phyloP scores from a whole-genome alignment of 768 basidiomycete species.

The Mycena galericulata region DNA sequence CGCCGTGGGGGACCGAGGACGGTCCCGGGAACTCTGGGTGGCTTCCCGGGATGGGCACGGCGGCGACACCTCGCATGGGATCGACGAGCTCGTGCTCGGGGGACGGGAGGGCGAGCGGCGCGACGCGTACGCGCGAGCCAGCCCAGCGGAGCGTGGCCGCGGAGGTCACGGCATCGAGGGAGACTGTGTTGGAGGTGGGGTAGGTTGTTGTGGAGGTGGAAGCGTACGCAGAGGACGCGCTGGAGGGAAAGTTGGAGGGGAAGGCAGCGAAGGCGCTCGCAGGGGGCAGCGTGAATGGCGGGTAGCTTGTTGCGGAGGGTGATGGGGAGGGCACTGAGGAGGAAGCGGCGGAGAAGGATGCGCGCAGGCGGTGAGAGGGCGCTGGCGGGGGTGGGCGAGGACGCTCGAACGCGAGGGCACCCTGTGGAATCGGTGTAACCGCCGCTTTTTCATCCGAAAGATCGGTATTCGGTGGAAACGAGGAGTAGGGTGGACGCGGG shows the following conservation, averaged over 20 bases:
- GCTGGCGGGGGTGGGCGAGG: constrained; percentile 3
- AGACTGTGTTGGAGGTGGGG: constrained; percentile 41
- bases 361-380: constrained; percentile 30
- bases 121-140: constrained; percentile 84
- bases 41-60: constrained; percentile 72
- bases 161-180: constrained; percentile 69
- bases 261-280: not conserved
- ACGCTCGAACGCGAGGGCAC: constrained; percentile 40
- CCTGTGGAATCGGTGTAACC: constrained; percentile 40
- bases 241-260: constrained; percentile 15
- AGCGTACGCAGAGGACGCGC: constrained; percentile 18
- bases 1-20: constrained; percentile 31
- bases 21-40: constrained; percentile 51
- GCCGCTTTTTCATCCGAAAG: not conserved
- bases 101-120: constrained; percentile 88
- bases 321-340: constrained; percentile 31
- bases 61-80: constrained; percentile 80
- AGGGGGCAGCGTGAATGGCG: constrained; percentile 5
- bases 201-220: constrained; percentile 29
- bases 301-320: constrained; percentile 45
- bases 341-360: constrained; percentile 35
- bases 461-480: constrained; percentile 17
- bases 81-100: constrained; percentile 94
- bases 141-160: constrained; percentile 90
- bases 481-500: constrained; percentile 65